phyloP scores from a whole-genome alignment of 78 protist species.

The Cavenderia fasciculata region DNA sequence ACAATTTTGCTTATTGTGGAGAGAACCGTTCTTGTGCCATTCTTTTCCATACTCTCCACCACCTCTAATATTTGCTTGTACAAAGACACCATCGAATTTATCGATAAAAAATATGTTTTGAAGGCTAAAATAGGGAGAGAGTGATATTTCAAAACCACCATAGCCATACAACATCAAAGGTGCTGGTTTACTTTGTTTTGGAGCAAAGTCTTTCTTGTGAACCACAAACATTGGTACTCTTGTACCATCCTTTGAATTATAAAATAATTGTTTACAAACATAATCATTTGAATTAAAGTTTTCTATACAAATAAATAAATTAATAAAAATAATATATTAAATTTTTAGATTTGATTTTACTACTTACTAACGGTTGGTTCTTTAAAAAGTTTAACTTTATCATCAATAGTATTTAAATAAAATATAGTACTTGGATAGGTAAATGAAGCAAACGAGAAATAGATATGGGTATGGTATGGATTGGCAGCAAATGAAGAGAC shows the following conservation, averaged over 20 bases:
- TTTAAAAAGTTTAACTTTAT: constrained; percentile 1
- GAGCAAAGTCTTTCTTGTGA: not conserved
- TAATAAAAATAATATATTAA: not conserved
- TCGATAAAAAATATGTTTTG: constrained; percentile 56
- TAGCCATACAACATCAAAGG: constrained; percentile 85
- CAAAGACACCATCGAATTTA: constrained; percentile 85
- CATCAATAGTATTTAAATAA: constrained; percentile 24
- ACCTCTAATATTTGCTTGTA: constrained; percentile 95
- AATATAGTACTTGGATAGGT: constrained; percentile 64
- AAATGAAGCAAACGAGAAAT: constrained; percentile 75
- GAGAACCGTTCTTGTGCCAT: constrained; percentile 94
- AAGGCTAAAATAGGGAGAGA: constrained; percentile 79
- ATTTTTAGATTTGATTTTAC: not conserved
- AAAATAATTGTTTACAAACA: constrained; percentile 88
- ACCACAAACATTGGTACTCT: constrained; percentile 95
- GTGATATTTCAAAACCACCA: constrained; percentile 94
- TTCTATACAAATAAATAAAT: not conserved
- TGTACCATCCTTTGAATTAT: constrained; percentile 90
- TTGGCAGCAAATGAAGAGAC: not conserved
- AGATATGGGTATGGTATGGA: constrained; percentile 53
- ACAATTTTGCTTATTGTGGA: constrained; percentile 79
- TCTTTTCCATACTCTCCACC: constrained; percentile 94
- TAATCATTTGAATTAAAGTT: constrained; percentile 54
- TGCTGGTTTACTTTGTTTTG: constrained; percentile 11
- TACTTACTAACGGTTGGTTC: constrained; percentile 28